A percentile compares a stretch with the other conserved stretches of the same genome.
Evolutionary conservation across 2,329 filamentous ascomycete species (phyloP).

Genomic region (Aspergillus fumigatus): DNA sequence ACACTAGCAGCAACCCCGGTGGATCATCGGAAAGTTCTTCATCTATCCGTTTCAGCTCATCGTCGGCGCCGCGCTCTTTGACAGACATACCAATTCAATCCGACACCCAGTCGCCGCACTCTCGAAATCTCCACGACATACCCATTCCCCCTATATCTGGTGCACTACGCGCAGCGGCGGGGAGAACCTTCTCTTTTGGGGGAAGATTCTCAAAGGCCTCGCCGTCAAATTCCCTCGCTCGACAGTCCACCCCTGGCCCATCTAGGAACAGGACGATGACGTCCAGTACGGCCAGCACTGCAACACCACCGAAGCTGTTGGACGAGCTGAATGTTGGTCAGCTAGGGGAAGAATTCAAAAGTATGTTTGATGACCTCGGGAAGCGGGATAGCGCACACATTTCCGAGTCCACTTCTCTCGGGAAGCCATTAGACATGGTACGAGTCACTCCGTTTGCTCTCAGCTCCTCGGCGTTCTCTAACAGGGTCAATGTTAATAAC

Average conservation of each 20-base stretch:
- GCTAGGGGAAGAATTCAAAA: constrained; percentile 45
- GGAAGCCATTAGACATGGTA: constrained; percentile 20
- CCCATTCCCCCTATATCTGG: constrained; percentile 39
- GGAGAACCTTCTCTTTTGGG: constrained; percentile 52
- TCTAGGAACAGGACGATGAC: constrained; percentile 47
- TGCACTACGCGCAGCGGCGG: constrained; percentile 45
- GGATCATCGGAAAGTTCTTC: constrained; percentile 43
- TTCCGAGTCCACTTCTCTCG: constrained; percentile 20
- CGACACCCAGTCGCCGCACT: constrained; percentile 32
- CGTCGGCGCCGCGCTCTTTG: constrained; percentile 54
- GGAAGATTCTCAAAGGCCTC: constrained; percentile 35
- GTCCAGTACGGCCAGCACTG: constrained; percentile 48
- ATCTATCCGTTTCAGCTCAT: constrained; percentile 51
- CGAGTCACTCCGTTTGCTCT: constrained; percentile 1
- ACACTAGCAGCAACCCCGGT: constrained; percentile 46
- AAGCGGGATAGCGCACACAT: constrained; percentile 25
- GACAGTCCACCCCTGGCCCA: constrained; percentile 21
- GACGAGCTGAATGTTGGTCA: constrained; percentile 42
- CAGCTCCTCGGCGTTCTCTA: not conserved
- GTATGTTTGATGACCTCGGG: constrained; percentile 49
- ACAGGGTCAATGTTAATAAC: constrained; percentile 16
- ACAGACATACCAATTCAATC: constrained; percentile 43
- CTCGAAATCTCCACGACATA: constrained; percentile 38
- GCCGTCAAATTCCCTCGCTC: constrained; percentile 17
- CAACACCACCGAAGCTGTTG: constrained; percentile 48